These are phyloP conservation scores for Corylus avellana DNA, from an alignment of 306 rosid genomes.

Conservation along the genomic window DNA sequence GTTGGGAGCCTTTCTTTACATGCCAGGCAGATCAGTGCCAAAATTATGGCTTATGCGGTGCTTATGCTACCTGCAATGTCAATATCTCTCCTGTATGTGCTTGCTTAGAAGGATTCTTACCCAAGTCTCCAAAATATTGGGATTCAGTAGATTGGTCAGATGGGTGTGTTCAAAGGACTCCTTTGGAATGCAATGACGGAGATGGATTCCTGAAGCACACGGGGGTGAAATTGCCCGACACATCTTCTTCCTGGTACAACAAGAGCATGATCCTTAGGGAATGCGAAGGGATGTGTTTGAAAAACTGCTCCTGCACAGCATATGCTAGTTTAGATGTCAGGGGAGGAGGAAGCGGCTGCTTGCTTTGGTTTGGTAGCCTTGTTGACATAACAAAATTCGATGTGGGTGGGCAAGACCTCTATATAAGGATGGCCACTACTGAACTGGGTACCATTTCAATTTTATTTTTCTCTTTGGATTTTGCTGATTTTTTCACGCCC, in stretches of 20 bases:
- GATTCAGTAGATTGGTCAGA: conserved; percentile 18
- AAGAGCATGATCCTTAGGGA: conserved; percentile 20
- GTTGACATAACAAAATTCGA: conserved; percentile 28
- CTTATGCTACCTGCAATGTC: conserved; percentile 22
- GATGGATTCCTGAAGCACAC: conserved; percentile 19
- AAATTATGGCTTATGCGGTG: conserved; percentile 29
- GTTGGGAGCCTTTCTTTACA: conserved; percentile 12
- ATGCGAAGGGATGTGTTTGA: conserved; percentile 31
- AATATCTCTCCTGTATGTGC: conserved; percentile 13
- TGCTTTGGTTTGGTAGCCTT: conserved; percentile 33
- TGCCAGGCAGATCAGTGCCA: conserved; percentile 23
- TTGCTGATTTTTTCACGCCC: conserved; percentile 8
- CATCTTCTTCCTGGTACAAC: conserved; percentile 35
- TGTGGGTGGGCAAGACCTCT: conserved; percentile 39
- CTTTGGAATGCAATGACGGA: conserved; percentile 13
- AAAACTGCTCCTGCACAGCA: conserved; percentile 39
- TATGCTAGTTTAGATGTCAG: conserved; percentile 28
- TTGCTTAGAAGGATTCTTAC: conserved; percentile 27
- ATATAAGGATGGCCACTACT: neutral
- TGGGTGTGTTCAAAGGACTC: conserved; percentile 30
- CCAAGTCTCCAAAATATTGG: neutral
- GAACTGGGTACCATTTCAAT: neutral
- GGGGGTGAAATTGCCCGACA: conserved; percentile 33
- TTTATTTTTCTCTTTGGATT: neutral
- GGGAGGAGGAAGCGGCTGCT: conserved; percentile 40